Evolutionary conservation across 768 basidiomycete genomes (phyloP).

Genomic region (Tulasnella sp.): DNA sequence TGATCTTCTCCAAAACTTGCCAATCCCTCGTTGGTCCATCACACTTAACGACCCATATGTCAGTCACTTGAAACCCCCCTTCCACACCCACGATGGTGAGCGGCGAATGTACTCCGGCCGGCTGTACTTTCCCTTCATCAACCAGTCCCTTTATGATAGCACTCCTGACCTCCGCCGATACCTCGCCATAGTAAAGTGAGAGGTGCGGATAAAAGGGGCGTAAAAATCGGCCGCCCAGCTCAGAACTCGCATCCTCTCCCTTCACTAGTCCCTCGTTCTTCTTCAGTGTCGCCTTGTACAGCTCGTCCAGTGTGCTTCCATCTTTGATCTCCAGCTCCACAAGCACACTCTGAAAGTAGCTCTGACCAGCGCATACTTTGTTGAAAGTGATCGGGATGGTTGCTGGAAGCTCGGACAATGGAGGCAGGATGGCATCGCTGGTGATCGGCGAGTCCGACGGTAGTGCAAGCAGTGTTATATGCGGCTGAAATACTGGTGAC

Average conservation of each 20-base stretch:
- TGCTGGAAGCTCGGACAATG: not conserved
- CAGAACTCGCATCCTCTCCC: not conserved
- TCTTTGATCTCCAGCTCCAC: conserved; percentile 2
- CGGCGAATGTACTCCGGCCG: not conserved
- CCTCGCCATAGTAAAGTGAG: conserved; percentile 19
- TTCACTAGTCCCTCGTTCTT: not conserved
- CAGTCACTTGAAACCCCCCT: conserved; percentile 7
- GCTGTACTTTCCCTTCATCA: not conserved
- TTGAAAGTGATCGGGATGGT: conserved; percentile 15
- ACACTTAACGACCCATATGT: conserved; percentile 17
- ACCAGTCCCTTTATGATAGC: conserved; percentile 9
- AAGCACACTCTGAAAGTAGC: conserved; percentile 17
- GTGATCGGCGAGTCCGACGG: conserved; percentile 8
- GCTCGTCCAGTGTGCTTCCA: not conserved
- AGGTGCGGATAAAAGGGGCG: conserved; percentile 16
- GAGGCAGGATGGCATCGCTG: not conserved
- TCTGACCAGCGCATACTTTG: conserved; percentile 9
- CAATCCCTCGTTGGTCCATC: conserved; percentile 15
- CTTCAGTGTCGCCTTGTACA: not conserved
- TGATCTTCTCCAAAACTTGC: conserved; percentile 17
- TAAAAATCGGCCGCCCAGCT: not conserved
- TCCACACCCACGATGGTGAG: conserved; percentile 9
- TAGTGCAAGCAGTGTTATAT: conserved; percentile 17
- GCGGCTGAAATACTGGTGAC: conserved; percentile 18
- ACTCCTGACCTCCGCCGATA: conserved; percentile 12